These are phyloP conservation scores for Phtheirospermum japonicum DNA, from an alignment of 257 asterid species.

Conservation along the genomic window DNA sequence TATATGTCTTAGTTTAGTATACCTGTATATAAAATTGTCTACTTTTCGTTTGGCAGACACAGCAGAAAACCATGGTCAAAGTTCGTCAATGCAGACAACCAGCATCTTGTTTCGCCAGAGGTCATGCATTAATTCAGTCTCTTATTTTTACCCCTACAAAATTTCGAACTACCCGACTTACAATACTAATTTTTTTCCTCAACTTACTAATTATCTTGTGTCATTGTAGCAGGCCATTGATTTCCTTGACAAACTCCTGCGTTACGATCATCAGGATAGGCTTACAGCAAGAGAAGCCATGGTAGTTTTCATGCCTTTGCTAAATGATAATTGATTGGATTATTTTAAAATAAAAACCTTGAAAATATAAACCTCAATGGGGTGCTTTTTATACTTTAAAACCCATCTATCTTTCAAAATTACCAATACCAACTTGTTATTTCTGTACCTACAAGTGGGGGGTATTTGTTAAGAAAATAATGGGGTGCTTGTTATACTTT, in stretches of 20 bases:
- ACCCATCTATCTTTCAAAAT: no score
- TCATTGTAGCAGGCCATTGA: constrained; percentile 46
- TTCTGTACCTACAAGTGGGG: no score
- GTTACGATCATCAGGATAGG: constrained; percentile 92
- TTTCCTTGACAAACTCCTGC: constrained; percentile 90
- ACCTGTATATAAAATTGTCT: not conserved
- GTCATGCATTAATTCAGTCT: constrained; percentile 33
- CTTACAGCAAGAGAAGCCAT: constrained; percentile 93
- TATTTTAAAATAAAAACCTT: not conserved
- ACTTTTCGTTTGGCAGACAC: constrained; percentile 51
- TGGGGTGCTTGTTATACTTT: no score
- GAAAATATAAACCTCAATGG: not conserved
- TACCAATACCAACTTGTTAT: no score
- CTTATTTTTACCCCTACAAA: not conserved
- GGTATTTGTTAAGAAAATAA: no score
- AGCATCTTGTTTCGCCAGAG: constrained; percentile 91
- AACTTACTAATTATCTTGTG: constrained; percentile 14
- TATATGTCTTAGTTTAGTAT: not conserved
- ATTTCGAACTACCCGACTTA: not conserved
- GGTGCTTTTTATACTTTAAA: no score
- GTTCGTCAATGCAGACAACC: constrained; percentile 77
- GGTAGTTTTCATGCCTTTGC: constrained; percentile 38
- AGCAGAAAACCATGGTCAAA: constrained; percentile 96
- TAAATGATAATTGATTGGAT: constrained; percentile 8
- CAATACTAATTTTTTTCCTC: not conserved